Base-by-base conservation (phyloP, 2,329 filamentous ascomycete species). In the Pseudocercospora pini-densiflorae region DNA sequence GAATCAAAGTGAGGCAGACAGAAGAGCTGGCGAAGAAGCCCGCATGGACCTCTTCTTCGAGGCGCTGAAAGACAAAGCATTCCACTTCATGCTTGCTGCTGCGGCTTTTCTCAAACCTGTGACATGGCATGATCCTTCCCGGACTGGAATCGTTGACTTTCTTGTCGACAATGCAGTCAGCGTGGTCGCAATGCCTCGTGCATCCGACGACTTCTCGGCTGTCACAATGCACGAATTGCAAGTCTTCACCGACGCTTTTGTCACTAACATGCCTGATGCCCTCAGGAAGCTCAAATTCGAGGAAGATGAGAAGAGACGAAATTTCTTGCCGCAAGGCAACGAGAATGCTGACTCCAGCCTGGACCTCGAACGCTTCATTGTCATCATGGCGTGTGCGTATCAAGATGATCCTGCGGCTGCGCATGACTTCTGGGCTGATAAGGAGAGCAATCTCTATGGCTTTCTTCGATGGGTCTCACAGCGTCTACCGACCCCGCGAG, bases 381-480 rank as follows among this genome's bases (percentile, higher is more conserved):
- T 98, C 69, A 90, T 98, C 68, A 94, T 98, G 67, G 91, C 95
- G 3, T 97, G 95, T 76, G 88, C 93, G 4, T 99, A 94, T 75
- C 92, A 98, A 74, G 89, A 90, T 31, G 90, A 93, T 40, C 88
- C 91, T 16, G 92, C 97, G 60, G 91, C 93, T 27, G 92, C 94
- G 9, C 88, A 92, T 74, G 91, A 90, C 54, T 98, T 98, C 72
- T 99, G 95, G 95, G 87, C 87, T 33, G 94, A 97, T 75, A 89
- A 91, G 1, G 95, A 99, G 74, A 93, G 93, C 75, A 97, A 97
- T 72, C 83, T 99, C 33, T 92, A 94, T 69, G 95, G 95, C 0
- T 99, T 99, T 77, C 86, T 99, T 77, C 92, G 97, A 70, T 99
- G 95, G 95, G 92, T 94, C n/a, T 97, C 95, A 3, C 90, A 93